phyloP scores from a whole-genome alignment of 768 basidiomycete species.

The Phlegmacium glaucopus region DNA sequence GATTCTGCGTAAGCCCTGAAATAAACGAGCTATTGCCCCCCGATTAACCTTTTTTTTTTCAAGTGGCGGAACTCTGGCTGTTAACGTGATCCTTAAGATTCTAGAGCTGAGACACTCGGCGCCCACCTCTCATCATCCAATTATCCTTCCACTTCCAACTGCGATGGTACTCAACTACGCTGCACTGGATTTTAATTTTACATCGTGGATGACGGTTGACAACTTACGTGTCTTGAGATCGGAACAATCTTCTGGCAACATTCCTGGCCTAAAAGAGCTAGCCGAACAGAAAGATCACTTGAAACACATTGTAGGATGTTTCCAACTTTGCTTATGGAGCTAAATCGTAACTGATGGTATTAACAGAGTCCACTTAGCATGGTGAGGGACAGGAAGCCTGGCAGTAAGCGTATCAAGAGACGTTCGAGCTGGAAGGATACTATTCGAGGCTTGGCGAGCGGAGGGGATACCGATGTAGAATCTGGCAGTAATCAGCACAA shows the following conservation, averaged over 20 bases:
- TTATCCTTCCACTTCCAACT: slow-evolving; percentile 63
- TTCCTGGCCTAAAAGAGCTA: slow-evolving; percentile 67
- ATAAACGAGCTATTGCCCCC: slow-evolving; percentile 3
- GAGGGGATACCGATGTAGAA: slow-evolving; percentile 27
- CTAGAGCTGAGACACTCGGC: slow-evolving; percentile 57
- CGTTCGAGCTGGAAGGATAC: slow-evolving; percentile 60
- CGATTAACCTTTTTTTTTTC: slow-evolving; percentile 8
- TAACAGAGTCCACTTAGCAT: slow-evolving; percentile 80
- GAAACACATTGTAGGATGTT: slow-evolving; percentile 58
- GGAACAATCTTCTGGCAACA: slow-evolving; percentile 82
- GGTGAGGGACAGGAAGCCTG: slow-evolving; percentile 66
- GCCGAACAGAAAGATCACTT: slow-evolving; percentile 86
- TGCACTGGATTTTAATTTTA: slow-evolving; percentile 95
- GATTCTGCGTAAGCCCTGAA: slow-evolving; percentile 88
- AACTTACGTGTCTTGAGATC: slow-evolving; percentile 81
- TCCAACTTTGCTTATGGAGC: not conserved
- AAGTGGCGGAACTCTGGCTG: slow-evolving; percentile 87
- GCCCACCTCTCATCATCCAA: slow-evolving; percentile 28
- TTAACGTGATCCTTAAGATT: slow-evolving; percentile 81
- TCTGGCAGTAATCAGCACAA: slow-evolving; percentile 16
- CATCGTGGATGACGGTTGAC: slow-evolving; percentile 90
- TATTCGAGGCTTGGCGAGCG: slow-evolving; percentile 44
- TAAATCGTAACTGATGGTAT: slow-evolving; percentile 1
- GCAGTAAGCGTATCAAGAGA: slow-evolving; percentile 47
- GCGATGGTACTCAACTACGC: slow-evolving; percentile 89